phyloP scores from a whole-genome alignment of 108 stramenopile genomes.

The Cyclotella atomus region DNA sequence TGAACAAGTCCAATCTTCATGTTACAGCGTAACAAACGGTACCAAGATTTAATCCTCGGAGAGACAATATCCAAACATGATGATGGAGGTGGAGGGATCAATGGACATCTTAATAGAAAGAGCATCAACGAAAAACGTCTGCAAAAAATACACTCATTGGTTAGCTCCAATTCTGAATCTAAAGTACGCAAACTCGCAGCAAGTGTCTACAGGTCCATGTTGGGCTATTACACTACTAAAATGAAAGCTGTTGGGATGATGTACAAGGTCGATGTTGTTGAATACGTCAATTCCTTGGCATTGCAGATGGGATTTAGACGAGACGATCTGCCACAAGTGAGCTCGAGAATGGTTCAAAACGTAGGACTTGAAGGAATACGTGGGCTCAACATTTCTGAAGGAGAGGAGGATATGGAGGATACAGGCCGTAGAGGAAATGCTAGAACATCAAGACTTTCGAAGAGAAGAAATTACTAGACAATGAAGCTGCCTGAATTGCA shows the following conservation, averaged over 20 bases:
- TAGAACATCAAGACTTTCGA: too few relatives aligned
- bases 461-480: too few relatives aligned
- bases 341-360: slow-evolving; percentile 15
- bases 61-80: slow-evolving; percentile 19
- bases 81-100: slow-evolving; percentile 32
- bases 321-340: slow-evolving; percentile 33
- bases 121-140: slow-evolving; percentile 37
- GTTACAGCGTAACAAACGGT: slow-evolving; percentile 21
- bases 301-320: slow-evolving; percentile 44
- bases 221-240: slow-evolving; percentile 75
- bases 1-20: not conserved
- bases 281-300: slow-evolving; percentile 53
- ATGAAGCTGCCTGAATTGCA: too few relatives aligned
- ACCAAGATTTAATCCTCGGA: slow-evolving; percentile 39
- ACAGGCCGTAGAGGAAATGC: too few relatives aligned
- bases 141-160: slow-evolving; percentile 36
- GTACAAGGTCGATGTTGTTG: slow-evolving; percentile 60
- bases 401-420: too few relatives aligned
- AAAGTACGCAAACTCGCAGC: slow-evolving; percentile 22
- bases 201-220: slow-evolving; percentile 56
- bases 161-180: slow-evolving; percentile 16
- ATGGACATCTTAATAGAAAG: slow-evolving; percentile 27
- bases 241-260: slow-evolving; percentile 46
- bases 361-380: slow-evolving; percentile 36
- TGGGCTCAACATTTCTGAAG: slow-evolving; percentile 41